Evolutionary conservation across 2,329 filamentous ascomycete genomes (phyloP).

Genomic region (Teratosphaeria destructans): DNA sequence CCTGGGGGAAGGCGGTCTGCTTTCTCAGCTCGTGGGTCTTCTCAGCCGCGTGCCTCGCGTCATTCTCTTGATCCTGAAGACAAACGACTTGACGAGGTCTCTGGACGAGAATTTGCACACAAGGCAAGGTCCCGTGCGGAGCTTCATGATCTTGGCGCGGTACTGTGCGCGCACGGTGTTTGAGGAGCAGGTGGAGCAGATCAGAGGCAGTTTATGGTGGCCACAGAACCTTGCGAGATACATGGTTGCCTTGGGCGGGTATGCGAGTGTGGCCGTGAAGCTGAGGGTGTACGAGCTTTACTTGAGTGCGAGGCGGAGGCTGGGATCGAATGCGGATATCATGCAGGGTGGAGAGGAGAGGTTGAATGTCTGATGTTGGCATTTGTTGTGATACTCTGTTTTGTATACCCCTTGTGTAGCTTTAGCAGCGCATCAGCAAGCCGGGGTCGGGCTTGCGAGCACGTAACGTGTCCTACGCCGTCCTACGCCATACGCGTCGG

Average conservation of each 20-base stretch:
- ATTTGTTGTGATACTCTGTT: not conserved
- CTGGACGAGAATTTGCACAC: slow-evolving; percentile 86
- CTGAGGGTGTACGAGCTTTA: slow-evolving; percentile 49
- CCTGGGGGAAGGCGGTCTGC: slow-evolving; percentile 67
- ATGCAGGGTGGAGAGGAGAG: not conserved
- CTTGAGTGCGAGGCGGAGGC: slow-evolving; percentile 39
- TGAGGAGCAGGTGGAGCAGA: slow-evolving; percentile 47
- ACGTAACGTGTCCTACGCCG: not conserved
- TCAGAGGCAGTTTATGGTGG: slow-evolving; percentile 41
- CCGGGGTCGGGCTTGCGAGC: not conserved
- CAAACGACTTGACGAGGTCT: slow-evolving; percentile 88
- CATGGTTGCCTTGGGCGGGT: slow-evolving; percentile 42
- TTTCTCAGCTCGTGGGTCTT: slow-evolving; percentile 79
- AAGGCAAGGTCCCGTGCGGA: slow-evolving; percentile 49
- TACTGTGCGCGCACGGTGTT: slow-evolving; percentile 55
- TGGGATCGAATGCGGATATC: slow-evolving; percentile 30
- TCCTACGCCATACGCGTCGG: not conserved
- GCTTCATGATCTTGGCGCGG: slow-evolving; percentile 54
- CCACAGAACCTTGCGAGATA: slow-evolving; percentile 43
- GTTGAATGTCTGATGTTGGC: not conserved
- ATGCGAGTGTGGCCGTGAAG: slow-evolving; percentile 47
- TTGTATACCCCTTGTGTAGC: not conserved
- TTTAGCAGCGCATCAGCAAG: not conserved
- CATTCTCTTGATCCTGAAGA: slow-evolving; percentile 91
- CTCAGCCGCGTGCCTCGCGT: slow-evolving; percentile 82